A percentile compares a stretch with the other conserved stretches of the same genome.
Conservation (phyloP, 345 rosid species). For the Noccaea bulbosa region DNA sequence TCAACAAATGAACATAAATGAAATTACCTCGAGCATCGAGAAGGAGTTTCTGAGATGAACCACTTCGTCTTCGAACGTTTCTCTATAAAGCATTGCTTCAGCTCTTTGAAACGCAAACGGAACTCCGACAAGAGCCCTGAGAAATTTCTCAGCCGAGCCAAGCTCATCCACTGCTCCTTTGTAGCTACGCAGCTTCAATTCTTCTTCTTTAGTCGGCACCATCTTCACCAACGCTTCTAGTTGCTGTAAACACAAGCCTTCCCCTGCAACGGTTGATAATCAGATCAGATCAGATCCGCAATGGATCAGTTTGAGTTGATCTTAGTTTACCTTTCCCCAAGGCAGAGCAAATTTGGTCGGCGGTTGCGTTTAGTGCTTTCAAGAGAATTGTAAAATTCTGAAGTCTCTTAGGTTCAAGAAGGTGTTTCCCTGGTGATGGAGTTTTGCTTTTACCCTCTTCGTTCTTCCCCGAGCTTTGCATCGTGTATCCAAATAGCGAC, state of each 20-base stretch:
- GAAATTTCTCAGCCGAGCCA: conserved; percentile 83
- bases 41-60: conserved; percentile 87
- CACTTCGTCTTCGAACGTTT: conserved; percentile 89
- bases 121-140: conserved; percentile 57
- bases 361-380: conserved; percentile 70
- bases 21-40: conserved; percentile 63
- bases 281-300: neutral
- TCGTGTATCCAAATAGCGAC: conserved; percentile 87
- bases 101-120: conserved; percentile 76
- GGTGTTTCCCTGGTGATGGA: conserved; percentile 91
- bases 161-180: conserved; percentile 77
- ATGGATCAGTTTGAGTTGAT: neutral
- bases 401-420: conserved; percentile 88
- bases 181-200: conserved; percentile 63
- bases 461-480: conserved; percentile 56
- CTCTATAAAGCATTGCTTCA: conserved; percentile 91
- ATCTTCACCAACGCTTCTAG: conserved; percentile 89
- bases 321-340: conserved; percentile 65
- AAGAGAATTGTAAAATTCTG: conserved; percentile 93
- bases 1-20: neutral
- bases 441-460: conserved; percentile 81
- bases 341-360: conserved; percentile 82
- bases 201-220: conserved; percentile 97
- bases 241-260: conserved; percentile 73
- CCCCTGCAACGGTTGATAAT: conserved; percentile 50